Base-by-base conservation (phyloP, 78 protist genomes). In the Isochrysis galbana region DNA sequence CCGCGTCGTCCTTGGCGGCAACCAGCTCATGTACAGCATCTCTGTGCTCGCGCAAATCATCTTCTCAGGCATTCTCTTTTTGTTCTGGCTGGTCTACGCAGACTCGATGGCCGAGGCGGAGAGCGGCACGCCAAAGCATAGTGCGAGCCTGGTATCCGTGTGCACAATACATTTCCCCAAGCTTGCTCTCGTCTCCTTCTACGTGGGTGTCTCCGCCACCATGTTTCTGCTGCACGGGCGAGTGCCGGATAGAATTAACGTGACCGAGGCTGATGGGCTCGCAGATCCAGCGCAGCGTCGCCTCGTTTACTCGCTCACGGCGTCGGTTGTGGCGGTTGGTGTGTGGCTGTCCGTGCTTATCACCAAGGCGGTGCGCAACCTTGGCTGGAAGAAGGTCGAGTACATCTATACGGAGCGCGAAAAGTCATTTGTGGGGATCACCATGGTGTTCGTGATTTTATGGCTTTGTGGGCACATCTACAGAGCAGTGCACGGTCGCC, bases 301-400 rank as follows among this genome's bases (percentile, higher is more conserved):
- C 67, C 32, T 54, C 19, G 67, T 21, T 54, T 54, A 19, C 44
- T 38, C 44, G 10, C 42, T 72, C 19, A 5, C 42, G 42, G 42
- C 44, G 2, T 72, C 82, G 2, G 42, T 72, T 5, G 82, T 29
- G 46, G 82, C 36, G 54, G 46, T 78, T 34, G 45, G 87, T 34
- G 87, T 42, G 36, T 78, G 87, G 87, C 87, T 78, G 17, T 39
- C 51, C 4, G 4, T 38, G 54, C 36, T 78, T 0, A 47, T 78
- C 51, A 7, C 36, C 23, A 45, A 34, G 23, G 87, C 51, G 36
- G 21, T 42, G 25, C 42, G 42, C n/a, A 45, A 25, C 21, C 87
- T 78, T 23, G 87, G 87, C n/a, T 78, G 87, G 87, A 78, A 78
- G 87, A 39, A 78, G 51, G 51, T 78, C 34, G 87, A 78, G 34